phyloP scores from a whole-genome alignment of 2,329 filamentous ascomycete genomes.

The Delphinella strobiligena region DNA sequence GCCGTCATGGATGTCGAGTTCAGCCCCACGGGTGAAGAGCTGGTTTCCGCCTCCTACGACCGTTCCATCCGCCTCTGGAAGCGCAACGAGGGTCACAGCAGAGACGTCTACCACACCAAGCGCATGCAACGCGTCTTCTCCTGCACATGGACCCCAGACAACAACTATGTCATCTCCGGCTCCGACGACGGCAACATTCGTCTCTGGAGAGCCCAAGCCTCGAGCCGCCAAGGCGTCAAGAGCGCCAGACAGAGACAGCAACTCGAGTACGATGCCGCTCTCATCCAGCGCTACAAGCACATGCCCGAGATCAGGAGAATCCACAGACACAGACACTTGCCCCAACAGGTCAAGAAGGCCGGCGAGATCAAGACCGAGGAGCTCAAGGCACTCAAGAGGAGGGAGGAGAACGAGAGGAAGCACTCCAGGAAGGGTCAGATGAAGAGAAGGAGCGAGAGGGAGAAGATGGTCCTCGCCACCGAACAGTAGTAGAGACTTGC shows the following conservation, averaged over 20 bases:
- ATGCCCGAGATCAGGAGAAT: slow-evolving; percentile 96
- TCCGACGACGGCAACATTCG: slow-evolving; percentile 88
- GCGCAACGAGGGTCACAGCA: slow-evolving; percentile 65
- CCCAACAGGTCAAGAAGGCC: slow-evolving; percentile 90
- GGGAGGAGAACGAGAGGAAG: slow-evolving; percentile 87
- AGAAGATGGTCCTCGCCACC: slow-evolving; percentile 76
- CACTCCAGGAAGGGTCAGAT: slow-evolving; percentile 76
- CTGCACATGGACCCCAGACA: slow-evolving; percentile 74
- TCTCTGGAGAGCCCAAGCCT: slow-evolving; percentile 81
- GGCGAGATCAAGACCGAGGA: slow-evolving; percentile 89
- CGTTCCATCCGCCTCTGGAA: slow-evolving; percentile 80
- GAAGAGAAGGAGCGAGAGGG: slow-evolving; percentile 64
- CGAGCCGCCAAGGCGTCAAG: slow-evolving; percentile 72
- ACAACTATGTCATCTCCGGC: slow-evolving; percentile 78
- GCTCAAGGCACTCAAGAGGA: slow-evolving; percentile 72
- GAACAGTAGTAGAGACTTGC: slow-evolving; percentile 43
- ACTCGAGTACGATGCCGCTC: slow-evolving; percentile 79
- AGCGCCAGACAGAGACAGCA: slow-evolving; percentile 74
- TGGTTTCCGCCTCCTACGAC: slow-evolving; percentile 82
- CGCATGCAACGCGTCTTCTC: slow-evolving; percentile 93
- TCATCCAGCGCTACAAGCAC: slow-evolving; percentile 75
- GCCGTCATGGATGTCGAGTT: slow-evolving; percentile 97
- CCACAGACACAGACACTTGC: slow-evolving; percentile 78
- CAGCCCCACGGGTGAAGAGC: slow-evolving; percentile 83
- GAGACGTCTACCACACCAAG: slow-evolving; percentile 95